Evolutionary conservation across 768 basidiomycete species (phyloP), one percentile per base, ranked within the genome.

Genomic region (Termitomyces sp.): DNA sequence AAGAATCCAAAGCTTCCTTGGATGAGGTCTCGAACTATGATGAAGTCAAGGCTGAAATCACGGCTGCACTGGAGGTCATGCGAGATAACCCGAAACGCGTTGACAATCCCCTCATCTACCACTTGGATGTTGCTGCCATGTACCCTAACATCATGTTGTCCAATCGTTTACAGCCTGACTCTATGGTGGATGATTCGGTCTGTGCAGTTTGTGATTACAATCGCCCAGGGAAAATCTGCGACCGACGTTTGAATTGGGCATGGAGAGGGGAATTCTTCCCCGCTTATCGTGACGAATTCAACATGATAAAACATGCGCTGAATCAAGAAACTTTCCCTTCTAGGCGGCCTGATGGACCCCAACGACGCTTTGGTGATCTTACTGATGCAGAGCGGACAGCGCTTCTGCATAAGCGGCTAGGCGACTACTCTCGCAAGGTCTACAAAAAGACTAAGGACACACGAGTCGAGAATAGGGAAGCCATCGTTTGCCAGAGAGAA

Each of bases 81-180:
- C 92, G 93, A 27, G 94, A 98, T 73, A 85, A 89, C 57, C 96
- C 97, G 0, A 81, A 85, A 53, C 91, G 96, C 14, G 77, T 78
- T 42, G 95, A 98, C 74, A 90, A 86, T 12, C 97, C 97, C 0
- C 84, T 98, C 60, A 98, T 99, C 67, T 99, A 99, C 72, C 97
- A 99, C 71, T 73, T 98, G 65, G 97, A 99, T 66, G 97, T 99
- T 60, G 97, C 97, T 2, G 97, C 97, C 60, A 99, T 99, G 97
- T 98, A 99, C 70, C 97, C 97, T 55, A 99, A 98, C 72, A 98
- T 99, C 83, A 99, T 99, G 97, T 87, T 99, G 77, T 98, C 95
- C 17, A 99, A 99, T 68, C 91, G 97, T 34, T 80, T 99, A 2
- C 97, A 99, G 64, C 97, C 97, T 2, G 97, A 99, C 72, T 97